Evolutionary conservation across 2,329 filamentous ascomycete genomes (phyloP).

Genomic region (Alternaria sp.): DNA sequence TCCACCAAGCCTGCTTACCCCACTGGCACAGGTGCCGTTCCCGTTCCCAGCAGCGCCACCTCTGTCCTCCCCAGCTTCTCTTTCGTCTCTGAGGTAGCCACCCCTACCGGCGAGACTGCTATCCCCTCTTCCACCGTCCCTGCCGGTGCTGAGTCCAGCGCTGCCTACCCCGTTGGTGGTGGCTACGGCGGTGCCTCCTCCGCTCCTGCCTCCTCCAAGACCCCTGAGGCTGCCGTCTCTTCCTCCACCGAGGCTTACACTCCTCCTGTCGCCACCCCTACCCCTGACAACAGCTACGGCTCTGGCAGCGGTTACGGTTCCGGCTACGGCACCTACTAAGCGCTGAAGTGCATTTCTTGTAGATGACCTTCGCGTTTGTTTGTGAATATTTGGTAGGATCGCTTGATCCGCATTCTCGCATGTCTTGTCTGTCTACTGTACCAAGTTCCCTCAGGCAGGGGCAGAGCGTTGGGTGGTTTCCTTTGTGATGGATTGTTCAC

Average conservation of each 20-base stretch:
- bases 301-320: constrained; percentile 26
- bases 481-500: constrained; percentile 26
- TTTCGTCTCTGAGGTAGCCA: constrained; percentile 35
- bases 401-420: constrained; percentile 37
- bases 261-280: constrained; percentile 21
- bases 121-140: constrained; percentile 22
- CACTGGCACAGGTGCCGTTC: constrained; percentile 25
- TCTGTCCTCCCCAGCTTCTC: constrained; percentile 34
- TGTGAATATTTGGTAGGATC: constrained; percentile 23
- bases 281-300: constrained; percentile 11
- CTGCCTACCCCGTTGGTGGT: constrained; percentile 27
- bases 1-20: constrained; percentile 36
- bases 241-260: constrained; percentile 15
- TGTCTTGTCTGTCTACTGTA: constrained; percentile 33
- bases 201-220: constrained; percentile 18
- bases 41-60: constrained; percentile 25
- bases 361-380: constrained; percentile 31
- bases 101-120: constrained; percentile 14
- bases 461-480: constrained; percentile 24
- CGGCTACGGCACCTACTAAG: constrained; percentile 38
- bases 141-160: constrained; percentile 23
- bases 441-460: constrained; percentile 32
- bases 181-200: constrained; percentile 19
- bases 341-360: constrained; percentile 14
- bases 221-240: constrained; percentile 15